A percentile compares a stretch with the other conserved stretches of the same genome.
These are phyloP conservation scores for Massarina eburnea DNA, from an alignment of 2,329 filamentous ascomycete species.

Conservation along the genomic window DNA sequence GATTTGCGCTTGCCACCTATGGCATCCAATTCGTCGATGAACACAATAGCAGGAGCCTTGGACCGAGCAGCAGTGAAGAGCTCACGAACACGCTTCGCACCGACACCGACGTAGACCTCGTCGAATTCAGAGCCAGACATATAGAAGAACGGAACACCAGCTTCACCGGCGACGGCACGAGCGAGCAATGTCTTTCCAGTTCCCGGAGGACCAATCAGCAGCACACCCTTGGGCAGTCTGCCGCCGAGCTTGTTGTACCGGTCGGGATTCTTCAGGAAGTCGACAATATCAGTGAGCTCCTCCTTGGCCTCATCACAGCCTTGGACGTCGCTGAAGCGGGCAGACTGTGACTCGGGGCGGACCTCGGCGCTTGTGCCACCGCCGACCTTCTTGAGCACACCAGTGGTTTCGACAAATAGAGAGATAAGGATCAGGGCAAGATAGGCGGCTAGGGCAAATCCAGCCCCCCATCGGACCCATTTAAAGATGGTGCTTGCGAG, in stretches of 20 bases:
- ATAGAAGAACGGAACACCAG: conserved; percentile 98
- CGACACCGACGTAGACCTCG: conserved; percentile 96
- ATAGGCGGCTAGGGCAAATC: conserved; percentile 78
- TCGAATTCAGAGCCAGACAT: conserved; percentile 99
- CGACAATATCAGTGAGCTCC: conserved; percentile 93
- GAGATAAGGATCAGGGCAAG: conserved; percentile 77
- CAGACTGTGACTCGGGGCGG: conserved; percentile 88
- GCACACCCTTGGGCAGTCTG: conserved; percentile 94
- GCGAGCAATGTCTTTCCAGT: conserved; percentile 97
- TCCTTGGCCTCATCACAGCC: conserved; percentile 98
- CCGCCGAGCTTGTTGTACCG: conserved; percentile 92
- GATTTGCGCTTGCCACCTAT: conserved; percentile 94
- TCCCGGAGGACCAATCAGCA: conserved; percentile 92
- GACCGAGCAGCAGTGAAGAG: conserved; percentile 80
- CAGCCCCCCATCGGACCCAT: conserved; percentile 84
- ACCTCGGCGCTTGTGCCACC: conserved; percentile 76
- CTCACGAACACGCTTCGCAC: conserved; percentile 92
- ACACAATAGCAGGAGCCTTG: conserved; percentile 91
- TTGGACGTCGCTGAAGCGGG: conserved; percentile 90
- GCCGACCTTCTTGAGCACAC: conserved; percentile 76
- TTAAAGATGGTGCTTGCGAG: conserved; percentile 78
- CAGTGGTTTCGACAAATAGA: conserved; percentile 78
- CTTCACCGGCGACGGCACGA: conserved; percentile 92
- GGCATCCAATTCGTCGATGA: conserved; percentile 92
- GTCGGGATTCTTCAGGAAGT: conserved; percentile 91